These are phyloP conservation scores for Lachnellula occidentalis DNA, from an alignment of 2,329 filamentous ascomycete species.

Conservation along the genomic window DNA sequence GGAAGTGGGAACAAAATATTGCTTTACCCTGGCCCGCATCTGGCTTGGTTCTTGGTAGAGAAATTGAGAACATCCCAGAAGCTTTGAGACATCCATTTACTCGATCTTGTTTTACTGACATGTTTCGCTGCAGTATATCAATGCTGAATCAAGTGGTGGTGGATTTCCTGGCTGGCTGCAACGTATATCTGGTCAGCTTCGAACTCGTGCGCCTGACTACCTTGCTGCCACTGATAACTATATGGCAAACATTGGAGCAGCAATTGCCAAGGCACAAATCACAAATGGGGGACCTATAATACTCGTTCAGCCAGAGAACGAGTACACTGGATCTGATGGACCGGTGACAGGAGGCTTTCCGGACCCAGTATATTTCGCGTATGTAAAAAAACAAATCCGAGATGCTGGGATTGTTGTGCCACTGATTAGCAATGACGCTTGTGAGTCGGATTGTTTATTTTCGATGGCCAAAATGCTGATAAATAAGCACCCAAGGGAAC, in stretches of 20 bases:
- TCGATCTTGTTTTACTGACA: slow-evolving; percentile 1
- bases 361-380: slow-evolving; percentile 62
- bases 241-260: slow-evolving; percentile 48
- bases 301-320: slow-evolving; percentile 75
- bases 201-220: slow-evolving; percentile 58
- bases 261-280: slow-evolving; percentile 71
- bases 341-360: slow-evolving; percentile 50
- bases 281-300: slow-evolving; percentile 79
- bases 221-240: slow-evolving; percentile 63
- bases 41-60: too few relatives aligned
- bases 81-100: too few relatives aligned
- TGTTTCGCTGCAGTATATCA: slow-evolving; percentile 56
- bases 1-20: too few relatives aligned
- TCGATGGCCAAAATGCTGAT: neutral
- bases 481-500: slow-evolving; percentile 12
- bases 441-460: slow-evolving; percentile 14
- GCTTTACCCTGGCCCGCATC: too few relatives aligned
- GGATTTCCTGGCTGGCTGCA: slow-evolving; percentile 79
- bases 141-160: slow-evolving; percentile 70
- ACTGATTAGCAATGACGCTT: slow-evolving; percentile 68
- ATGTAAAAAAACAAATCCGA: slow-evolving; percentile 62
- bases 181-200: slow-evolving; percentile 56
- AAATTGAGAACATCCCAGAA: too few relatives aligned
- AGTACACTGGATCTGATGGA: slow-evolving; percentile 55
- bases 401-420: slow-evolving; percentile 68